A percentile compares a stretch with the other conserved stretches of the same genome.
These are phyloP conservation scores for Aspergillus chevalieri DNA, from an alignment of 2,329 filamentous ascomycete species.

Conservation along the genomic window DNA sequence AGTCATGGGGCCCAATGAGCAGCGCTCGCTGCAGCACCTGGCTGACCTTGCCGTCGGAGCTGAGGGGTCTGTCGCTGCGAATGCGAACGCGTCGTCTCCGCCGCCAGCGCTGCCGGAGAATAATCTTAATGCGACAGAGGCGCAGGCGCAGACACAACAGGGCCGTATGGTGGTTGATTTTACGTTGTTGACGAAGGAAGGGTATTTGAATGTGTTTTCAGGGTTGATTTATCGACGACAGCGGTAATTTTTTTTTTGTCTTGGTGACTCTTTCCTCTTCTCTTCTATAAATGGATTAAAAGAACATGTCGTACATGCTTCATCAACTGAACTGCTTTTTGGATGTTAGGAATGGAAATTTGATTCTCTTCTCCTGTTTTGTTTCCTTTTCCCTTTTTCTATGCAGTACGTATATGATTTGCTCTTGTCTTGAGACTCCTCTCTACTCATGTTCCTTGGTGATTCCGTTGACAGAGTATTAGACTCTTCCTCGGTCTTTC, in stretches of 20 bases:
- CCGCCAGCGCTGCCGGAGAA: slow-evolving; percentile 23
- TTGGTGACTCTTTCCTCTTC: not conserved
- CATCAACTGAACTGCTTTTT: not conserved
- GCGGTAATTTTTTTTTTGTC: slow-evolving; percentile 12
- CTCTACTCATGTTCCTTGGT: not conserved
- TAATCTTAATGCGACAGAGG: slow-evolving; percentile 17
- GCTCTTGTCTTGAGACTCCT: not conserved
- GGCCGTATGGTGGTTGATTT: slow-evolving; percentile 34
- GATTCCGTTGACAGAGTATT: no score
- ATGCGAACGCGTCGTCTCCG: slow-evolving; percentile 17
- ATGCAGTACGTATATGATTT: not conserved
- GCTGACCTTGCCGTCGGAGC: slow-evolving; percentile 40
- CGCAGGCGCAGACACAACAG: slow-evolving; percentile 25
- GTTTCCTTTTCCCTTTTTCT: slow-evolving; percentile 3
- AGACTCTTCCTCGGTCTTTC: no score
- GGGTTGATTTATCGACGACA: slow-evolving; percentile 28
- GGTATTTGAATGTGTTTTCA: slow-evolving; percentile 38
- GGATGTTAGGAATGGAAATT: not conserved
- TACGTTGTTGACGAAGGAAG: slow-evolving; percentile 36
- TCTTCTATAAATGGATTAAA: slow-evolving; percentile 1
- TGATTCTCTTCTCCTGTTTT: slow-evolving; percentile 1
- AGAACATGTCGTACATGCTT: not conserved
- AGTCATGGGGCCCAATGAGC: slow-evolving; percentile 37
- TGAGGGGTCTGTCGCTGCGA: slow-evolving; percentile 31
- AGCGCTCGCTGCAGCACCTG: slow-evolving; percentile 39